A percentile compares a stretch with the other conserved stretches of the same genome.
Evolutionary conservation across 352 stramenopile genomes (phyloP).

Genomic region (Phytopythium ostracodes): DNA sequence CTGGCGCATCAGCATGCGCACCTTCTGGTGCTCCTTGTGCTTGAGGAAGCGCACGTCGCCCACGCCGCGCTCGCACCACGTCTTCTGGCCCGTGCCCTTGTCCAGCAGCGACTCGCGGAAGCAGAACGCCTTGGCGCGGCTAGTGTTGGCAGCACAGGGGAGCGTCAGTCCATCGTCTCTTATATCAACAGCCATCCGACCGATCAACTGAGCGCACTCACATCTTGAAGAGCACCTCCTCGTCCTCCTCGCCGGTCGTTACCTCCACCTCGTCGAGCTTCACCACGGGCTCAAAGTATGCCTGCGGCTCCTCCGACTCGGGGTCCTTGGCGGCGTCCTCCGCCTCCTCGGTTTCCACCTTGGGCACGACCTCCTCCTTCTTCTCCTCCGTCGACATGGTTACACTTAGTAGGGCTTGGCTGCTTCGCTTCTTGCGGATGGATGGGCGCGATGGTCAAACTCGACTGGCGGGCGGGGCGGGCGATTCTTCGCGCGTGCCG

Average conservation of each 20-base stretch:
- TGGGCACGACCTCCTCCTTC: slow-evolving; percentile 64
- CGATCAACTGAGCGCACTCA: no score
- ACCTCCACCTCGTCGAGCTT: slow-evolving; percentile 94
- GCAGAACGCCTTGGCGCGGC: slow-evolving; percentile 95
- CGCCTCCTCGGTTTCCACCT: slow-evolving; percentile 50
- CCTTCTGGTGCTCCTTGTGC: slow-evolving; percentile 93
- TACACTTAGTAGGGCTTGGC: no score
- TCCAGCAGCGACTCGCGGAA: slow-evolving; percentile 97
- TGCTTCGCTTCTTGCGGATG: slow-evolving; percentile 2
- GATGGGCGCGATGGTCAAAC: slow-evolving; percentile 10
- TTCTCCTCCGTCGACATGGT: slow-evolving; percentile 58
- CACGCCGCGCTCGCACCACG: slow-evolving; percentile 96
- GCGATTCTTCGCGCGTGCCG: neutral
- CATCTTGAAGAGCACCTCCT: slow-evolving; percentile 93
- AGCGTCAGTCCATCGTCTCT: no score
- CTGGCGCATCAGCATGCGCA: slow-evolving; percentile 97
- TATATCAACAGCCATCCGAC: no score
- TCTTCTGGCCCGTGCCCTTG: slow-evolving; percentile 97
- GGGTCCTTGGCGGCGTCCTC: slow-evolving; percentile 51
- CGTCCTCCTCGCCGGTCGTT: slow-evolving; percentile 97
- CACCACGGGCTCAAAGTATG: slow-evolving; percentile 86
- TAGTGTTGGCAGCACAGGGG: no score
- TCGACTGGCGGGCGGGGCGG: slow-evolving; percentile 8
- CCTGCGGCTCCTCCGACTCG: slow-evolving; percentile 81
- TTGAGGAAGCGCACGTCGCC: slow-evolving; percentile 97